These are phyloP conservation scores for Populus trichocarpa DNA, from an alignment of 441 rosid species.

Conservation along the genomic window DNA sequence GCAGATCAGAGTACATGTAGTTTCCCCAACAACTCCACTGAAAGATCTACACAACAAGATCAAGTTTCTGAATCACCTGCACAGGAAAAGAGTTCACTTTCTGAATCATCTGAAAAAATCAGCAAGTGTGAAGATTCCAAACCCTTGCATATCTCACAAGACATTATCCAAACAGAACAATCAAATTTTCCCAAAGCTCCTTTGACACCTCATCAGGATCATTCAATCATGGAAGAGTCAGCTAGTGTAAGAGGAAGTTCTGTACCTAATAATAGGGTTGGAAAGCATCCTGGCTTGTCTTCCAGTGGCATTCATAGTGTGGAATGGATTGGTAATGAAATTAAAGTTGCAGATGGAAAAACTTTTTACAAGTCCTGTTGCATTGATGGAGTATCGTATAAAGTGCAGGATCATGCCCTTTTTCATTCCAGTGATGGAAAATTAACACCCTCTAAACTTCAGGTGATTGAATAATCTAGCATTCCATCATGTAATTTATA, in stretches of 20 bases:
- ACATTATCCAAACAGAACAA: constrained; percentile 20
- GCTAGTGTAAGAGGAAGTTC: constrained; percentile 26
- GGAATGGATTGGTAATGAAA: constrained; percentile 44
- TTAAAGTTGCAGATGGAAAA: constrained; percentile 47
- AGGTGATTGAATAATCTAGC: constrained; percentile 35
- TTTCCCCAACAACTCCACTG: constrained; percentile 28
- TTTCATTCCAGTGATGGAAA: constrained; percentile 37
- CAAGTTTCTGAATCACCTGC: constrained; percentile 34
- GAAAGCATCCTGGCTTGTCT: constrained; percentile 21
- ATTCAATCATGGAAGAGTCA: constrained; percentile 20
- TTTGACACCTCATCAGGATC: constrained; percentile 11
- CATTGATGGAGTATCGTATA: constrained; percentile 48
- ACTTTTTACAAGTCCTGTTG: constrained; percentile 45
- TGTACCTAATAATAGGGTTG: constrained; percentile 18
- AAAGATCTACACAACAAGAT: constrained; percentile 27
- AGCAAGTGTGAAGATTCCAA: constrained; percentile 30
- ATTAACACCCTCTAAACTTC: constrained; percentile 56
- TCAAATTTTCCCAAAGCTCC: constrained; percentile 30
- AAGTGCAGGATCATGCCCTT: constrained; percentile 59
- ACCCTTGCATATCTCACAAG: constrained; percentile 29
- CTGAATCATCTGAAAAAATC: constrained; percentile 22
- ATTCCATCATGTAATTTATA: background rate
- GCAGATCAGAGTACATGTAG: constrained; percentile 22
- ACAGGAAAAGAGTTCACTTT: constrained; percentile 33
- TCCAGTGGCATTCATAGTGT: constrained; percentile 30